Evolutionary conservation across 257 asterid species (phyloP).

Genomic region (Gynochthodes officinalis): DNA sequence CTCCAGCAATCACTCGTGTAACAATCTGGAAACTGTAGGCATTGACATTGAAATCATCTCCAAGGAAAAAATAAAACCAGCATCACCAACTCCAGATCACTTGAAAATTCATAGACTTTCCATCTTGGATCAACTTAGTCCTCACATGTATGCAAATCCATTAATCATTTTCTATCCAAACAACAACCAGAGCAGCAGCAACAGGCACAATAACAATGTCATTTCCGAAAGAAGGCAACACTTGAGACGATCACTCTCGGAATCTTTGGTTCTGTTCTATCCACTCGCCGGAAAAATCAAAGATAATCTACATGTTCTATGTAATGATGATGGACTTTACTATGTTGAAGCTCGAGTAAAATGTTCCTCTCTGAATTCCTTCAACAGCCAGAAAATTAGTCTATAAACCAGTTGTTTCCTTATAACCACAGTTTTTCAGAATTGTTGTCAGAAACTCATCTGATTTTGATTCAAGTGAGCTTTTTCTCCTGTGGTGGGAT

Average conservation of each 20-base stretch:
- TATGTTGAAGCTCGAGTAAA: slow-evolving; percentile 9
- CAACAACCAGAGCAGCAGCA: background rate
- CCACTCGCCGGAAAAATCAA: slow-evolving; percentile 8
- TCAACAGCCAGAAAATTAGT: background rate
- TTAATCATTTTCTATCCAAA: background rate
- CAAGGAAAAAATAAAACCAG: background rate
- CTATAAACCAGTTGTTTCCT: background rate
- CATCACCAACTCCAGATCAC: background rate
- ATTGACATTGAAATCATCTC: background rate
- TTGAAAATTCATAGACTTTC: background rate
- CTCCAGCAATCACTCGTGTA: background rate
- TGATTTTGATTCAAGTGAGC: slow-evolving; percentile 12
- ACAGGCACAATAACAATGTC: background rate
- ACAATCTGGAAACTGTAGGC: background rate
- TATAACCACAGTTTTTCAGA: background rate
- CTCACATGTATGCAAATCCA: background rate
- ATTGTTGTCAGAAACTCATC: background rate
- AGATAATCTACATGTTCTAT: background rate
- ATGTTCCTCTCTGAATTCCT: background rate
- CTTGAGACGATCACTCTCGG: slow-evolving; percentile 1
- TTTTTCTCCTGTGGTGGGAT: slow-evolving; percentile 10
- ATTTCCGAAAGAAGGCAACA: background rate
- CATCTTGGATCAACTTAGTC: background rate
- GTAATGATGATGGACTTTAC: slow-evolving; percentile 13
- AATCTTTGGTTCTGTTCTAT: slow-evolving; percentile 5